Evolutionary conservation across 2,329 filamentous ascomycete genomes (phyloP).

Genomic region (Cercospora canescens): DNA sequence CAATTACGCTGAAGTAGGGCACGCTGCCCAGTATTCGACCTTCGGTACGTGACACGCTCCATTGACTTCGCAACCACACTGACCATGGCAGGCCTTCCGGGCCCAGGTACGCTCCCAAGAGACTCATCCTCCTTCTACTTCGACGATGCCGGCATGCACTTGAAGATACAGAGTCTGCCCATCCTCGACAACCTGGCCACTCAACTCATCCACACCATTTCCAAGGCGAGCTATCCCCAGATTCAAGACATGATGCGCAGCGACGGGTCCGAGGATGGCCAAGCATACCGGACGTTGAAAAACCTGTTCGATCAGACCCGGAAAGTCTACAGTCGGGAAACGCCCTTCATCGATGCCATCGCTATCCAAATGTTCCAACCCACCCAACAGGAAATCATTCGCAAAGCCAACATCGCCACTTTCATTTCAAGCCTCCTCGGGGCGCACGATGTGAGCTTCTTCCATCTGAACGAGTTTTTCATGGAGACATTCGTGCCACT

Average conservation of each 20-base stretch:
- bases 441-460: constrained; percentile 61
- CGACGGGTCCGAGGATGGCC: constrained; percentile 42
- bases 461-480: constrained; percentile 63
- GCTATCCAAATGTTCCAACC: constrained; percentile 39
- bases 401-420: constrained; percentile 65
- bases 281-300: constrained; percentile 63
- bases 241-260: constrained; percentile 58
- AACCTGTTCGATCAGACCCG: constrained; percentile 65
- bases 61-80: constrained; percentile 23
- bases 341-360: constrained; percentile 51
- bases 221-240: constrained; percentile 57
- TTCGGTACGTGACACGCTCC: constrained; percentile 6
- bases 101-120: background rate
- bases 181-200: constrained; percentile 62
- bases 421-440: constrained; percentile 65
- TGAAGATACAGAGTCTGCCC: constrained; percentile 61
- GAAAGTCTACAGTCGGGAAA: constrained; percentile 58
- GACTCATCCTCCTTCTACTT: constrained; percentile 29
- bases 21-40: constrained; percentile 20
- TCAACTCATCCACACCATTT: constrained; percentile 59
- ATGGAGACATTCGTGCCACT: constrained; percentile 64
- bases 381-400: constrained; percentile 58
- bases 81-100: constrained; percentile 38
- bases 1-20: constrained; percentile 12
- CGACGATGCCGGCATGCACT: constrained; percentile 45